A percentile compares a stretch with the other conserved stretches of the same genome.
Evolutionary conservation across 2,329 filamentous ascomycete genomes (phyloP).

Genomic region (Ophiocordyceps robertsii): DNA sequence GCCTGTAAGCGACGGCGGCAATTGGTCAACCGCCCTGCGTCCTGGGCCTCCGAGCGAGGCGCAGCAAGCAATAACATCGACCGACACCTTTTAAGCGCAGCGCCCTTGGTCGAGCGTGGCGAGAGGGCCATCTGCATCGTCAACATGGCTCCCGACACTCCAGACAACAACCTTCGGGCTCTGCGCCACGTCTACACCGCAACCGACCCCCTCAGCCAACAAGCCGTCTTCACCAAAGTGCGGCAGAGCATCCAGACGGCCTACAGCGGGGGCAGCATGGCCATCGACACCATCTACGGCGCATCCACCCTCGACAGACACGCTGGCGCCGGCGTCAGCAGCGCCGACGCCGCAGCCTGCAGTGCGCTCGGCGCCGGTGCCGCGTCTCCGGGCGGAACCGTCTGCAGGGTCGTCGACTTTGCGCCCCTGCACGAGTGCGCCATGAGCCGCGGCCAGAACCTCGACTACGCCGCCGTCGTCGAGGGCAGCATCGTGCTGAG

Average conservation of each 20-base stretch:
- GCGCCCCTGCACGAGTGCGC: slow-evolving; percentile 21
- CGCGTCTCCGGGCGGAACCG: slow-evolving; percentile 22
- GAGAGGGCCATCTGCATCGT: background rate
- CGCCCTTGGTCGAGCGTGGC: no score
- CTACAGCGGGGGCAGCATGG: slow-evolving; percentile 19
- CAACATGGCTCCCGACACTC: background rate
- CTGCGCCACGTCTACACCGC: slow-evolving; percentile 4
- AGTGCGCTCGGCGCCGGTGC: background rate
- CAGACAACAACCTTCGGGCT: background rate
- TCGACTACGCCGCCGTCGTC: slow-evolving; percentile 41
- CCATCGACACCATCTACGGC: slow-evolving; percentile 18
- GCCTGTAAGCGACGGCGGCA: background rate
- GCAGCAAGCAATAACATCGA: background rate
- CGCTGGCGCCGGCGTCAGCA: slow-evolving; percentile 19
- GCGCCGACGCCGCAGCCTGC: slow-evolving; percentile 15
- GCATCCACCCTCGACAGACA: slow-evolving; percentile 13
- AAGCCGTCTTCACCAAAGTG: slow-evolving; percentile 7
- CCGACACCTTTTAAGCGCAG: no score
- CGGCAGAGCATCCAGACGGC: slow-evolving; percentile 6
- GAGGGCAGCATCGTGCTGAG: slow-evolving; percentile 38
- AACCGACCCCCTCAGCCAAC: slow-evolving; percentile 1
- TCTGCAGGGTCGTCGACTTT: slow-evolving; percentile 34
- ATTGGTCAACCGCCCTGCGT: background rate
- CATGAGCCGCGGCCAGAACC: slow-evolving; percentile 39
- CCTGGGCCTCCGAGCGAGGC: background rate